Conservation (phyloP, 177 flowering plant species). For the Vitis hybrid region DNA sequence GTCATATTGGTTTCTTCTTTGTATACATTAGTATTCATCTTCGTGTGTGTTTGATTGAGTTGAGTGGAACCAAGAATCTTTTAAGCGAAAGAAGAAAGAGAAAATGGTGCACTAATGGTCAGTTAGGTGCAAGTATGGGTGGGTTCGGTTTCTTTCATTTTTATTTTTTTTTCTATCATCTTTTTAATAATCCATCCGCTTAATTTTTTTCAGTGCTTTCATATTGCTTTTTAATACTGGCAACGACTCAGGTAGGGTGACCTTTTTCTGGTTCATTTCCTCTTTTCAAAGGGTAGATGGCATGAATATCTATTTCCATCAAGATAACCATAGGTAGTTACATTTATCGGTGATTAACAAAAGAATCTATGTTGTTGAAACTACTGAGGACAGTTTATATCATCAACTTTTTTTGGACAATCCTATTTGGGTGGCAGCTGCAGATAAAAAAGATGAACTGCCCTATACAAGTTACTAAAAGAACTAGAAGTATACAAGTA, state of each 20-base stretch:
- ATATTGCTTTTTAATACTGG: neutral
- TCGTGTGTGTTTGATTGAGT: slow-evolving; percentile 6
- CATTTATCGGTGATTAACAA: neutral
- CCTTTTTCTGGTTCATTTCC: neutral
- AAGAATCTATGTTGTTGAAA: neutral
- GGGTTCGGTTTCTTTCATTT: neutral
- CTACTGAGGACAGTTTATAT: neutral
- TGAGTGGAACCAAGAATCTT: slow-evolving; percentile 23
- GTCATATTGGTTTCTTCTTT: neutral
- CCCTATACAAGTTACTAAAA: too few relatives aligned
- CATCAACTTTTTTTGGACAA: too few relatives aligned
- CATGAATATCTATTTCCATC: neutral
- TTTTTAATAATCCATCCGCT: neutral
- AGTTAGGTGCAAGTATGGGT: neutral
- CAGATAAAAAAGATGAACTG: too few relatives aligned
- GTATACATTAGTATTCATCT: neutral
- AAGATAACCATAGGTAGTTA: neutral
- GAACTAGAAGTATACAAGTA: too few relatives aligned
- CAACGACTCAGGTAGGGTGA: neutral
- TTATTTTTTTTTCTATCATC: neutral
- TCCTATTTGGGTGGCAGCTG: too few relatives aligned
- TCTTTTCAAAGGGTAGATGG: neutral
- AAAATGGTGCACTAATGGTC: neutral
- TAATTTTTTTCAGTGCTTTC: neutral
- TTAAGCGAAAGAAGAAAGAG: neutral